A percentile compares a stretch with the other conserved stretches of the same genome.
phyloP scores from a whole-genome alignment of 106 monocot species.

The Amphibolis antarctica region DNA sequence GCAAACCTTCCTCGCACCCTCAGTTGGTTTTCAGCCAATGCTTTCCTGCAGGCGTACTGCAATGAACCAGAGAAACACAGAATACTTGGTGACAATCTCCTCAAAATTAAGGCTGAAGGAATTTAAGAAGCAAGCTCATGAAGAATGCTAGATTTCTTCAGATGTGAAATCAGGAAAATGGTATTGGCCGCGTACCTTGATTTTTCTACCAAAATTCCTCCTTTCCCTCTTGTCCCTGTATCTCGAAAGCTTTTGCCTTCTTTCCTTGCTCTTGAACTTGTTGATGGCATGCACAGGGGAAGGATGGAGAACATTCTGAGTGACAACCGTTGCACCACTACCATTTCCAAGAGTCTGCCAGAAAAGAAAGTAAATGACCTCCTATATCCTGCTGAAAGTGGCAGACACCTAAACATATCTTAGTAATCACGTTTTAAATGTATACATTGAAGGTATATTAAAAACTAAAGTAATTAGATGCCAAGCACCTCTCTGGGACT shows the following conservation, averaged over 20 bases:
- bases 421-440: too few species aligned
- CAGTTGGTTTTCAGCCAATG: constrained; percentile 22
- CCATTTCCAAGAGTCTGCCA: constrained; percentile 10
- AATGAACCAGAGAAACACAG: too few species aligned
- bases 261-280: constrained; percentile 12
- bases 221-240: constrained; percentile 47
- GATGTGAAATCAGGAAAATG: too few species aligned
- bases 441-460: too few species aligned
- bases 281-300: neutral
- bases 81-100: too few species aligned
- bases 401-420: neutral
- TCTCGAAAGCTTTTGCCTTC: constrained; percentile 43
- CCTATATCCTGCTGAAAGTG: constrained; percentile 1
- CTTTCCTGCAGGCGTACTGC: constrained; percentile 32
- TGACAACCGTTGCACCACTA: neutral
- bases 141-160: too few species aligned
- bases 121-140: too few species aligned
- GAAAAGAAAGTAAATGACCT: constrained; percentile 10
- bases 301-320: neutral
- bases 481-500: too few species aligned
- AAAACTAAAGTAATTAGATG: too few species aligned
- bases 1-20: constrained; percentile 24
- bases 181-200: constrained; percentile 27
- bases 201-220: constrained; percentile 53
- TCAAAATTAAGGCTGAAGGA: too few species aligned